Base-by-base conservation (phyloP, 768 basidiomycete genomes). In the Tulasnella calospora region DNA sequence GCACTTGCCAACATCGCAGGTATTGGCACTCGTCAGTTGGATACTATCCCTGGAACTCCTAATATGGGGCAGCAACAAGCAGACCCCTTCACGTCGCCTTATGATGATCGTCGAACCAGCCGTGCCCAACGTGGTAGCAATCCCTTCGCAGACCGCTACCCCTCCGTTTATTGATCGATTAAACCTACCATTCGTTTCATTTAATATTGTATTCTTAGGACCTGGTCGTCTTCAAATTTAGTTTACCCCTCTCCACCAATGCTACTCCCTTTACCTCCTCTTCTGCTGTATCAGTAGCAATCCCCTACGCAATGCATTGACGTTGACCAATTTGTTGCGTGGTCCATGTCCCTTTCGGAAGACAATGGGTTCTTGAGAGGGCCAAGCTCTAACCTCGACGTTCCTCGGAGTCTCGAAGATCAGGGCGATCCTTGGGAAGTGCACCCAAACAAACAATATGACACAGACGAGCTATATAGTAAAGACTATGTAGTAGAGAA, bases 31-130 rank as follows among this genome's bases (percentile, higher is more conserved):
- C 55, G 38, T 10, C 17, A 69, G 17, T 27, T 76, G 75, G 38
- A 47, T 17, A 47, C 57, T 46, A 61, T 38, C 35, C 51, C 30
- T 13, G 75, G 38, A n/a, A 76, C 75, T 10, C 75, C 51, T 38
- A 30, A 33, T 76, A 38, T 51, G 36, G 38, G 46, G 15, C 57
- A 27, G 9, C n/a, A 41, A 19, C 17, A 27, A 19, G 27, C 30
- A 23, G 17, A 76, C 30, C 75, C 75, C n/a, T 76, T 76, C 38
- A 35, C 55, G 33, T 51, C 51, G 27, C 75, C 75, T 35, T 67
- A 67, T 76, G 75, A 67, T 41, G 75, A 76, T 61, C n/a, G n/a
- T 61, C 41, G 15, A n/a, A n/a, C 44, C 3, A 33, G n/a, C 10
- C 44, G 73, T 41, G 61, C 27, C 30, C 61, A 67, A 17, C 61